Percentiles rank a stretch among this genome's conserved stretches.
phyloP scores from a whole-genome alignment of 2,329 filamentous ascomycete genomes.

The Fusarium kyushuense region DNA sequence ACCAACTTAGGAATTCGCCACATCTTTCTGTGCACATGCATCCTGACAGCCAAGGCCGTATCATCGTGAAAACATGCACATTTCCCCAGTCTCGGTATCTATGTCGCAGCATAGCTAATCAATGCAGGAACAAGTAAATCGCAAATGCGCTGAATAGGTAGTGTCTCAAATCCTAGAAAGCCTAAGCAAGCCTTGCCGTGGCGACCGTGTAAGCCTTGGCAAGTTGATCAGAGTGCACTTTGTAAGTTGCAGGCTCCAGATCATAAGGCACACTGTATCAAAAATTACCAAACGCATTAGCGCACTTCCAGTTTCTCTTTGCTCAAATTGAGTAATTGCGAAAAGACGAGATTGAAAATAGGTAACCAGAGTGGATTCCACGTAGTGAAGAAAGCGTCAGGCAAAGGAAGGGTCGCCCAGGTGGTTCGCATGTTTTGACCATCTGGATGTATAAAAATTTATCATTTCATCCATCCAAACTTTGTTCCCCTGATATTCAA shows the following conservation, averaged over 20 bases:
- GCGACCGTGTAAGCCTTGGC: background rate
- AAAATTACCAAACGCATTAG: slow-evolving; percentile 3
- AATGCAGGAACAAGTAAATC: slow-evolving; percentile 4
- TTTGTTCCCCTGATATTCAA: background rate
- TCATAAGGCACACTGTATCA: background rate
- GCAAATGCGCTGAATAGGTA: background rate
- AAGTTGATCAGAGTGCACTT: background rate
- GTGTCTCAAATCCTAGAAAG: too few species aligned
- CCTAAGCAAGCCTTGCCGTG: background rate
- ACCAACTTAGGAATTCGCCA: slow-evolving; percentile 1
- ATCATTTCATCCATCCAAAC: background rate
- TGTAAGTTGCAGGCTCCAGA: background rate
- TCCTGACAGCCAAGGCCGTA: background rate
- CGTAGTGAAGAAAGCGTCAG: background rate
- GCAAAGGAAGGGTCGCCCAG: too few species aligned
- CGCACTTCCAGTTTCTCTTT: background rate
- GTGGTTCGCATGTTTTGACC: background rate
- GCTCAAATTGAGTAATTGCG: background rate
- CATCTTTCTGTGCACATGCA: background rate
- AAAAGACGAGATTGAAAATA: background rate
- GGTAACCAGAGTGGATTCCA: background rate
- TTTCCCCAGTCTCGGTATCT: background rate
- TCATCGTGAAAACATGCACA: background rate
- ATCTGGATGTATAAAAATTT: too few species aligned
- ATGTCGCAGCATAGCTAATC: background rate